phyloP scores from a whole-genome alignment of 768 basidiomycete genomes.

The Kondoa subrosea region DNA sequence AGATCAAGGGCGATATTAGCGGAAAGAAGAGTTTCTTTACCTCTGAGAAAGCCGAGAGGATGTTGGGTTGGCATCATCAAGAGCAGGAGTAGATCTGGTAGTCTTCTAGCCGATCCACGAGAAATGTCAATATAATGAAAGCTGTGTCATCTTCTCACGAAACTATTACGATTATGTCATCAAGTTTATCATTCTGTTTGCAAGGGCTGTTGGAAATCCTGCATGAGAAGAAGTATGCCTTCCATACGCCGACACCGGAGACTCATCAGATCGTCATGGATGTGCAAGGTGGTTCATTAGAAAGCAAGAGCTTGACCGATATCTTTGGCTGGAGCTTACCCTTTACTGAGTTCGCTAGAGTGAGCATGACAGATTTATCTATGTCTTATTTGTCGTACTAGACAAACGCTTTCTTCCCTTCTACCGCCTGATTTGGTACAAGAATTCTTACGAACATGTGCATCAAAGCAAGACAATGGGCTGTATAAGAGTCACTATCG shows the following conservation, averaged over 20 bases:
- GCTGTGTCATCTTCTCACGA: not conserved
- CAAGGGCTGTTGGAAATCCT: not conserved
- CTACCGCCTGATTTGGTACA: not conserved
- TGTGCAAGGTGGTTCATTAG: not conserved
- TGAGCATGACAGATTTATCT: not conserved
- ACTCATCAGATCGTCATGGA: not conserved
- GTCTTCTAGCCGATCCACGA: no score
- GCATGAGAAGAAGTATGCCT: not conserved
- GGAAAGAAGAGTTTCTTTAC: not conserved
- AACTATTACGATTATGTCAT: not conserved
- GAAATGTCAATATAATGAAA: not conserved
- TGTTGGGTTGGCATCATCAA: not conserved
- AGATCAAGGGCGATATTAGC: not conserved
- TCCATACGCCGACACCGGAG: not conserved
- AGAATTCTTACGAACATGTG: not conserved
- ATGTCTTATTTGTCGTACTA: no score
- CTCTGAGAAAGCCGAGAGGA: not conserved
- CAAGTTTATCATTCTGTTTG: not conserved
- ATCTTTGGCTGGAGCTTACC: not conserved
- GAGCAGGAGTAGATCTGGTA: not conserved
- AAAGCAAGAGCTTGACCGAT: not conserved
- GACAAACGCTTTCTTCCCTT: not conserved
- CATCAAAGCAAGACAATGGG: not conserved
- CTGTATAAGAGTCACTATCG: not conserved
- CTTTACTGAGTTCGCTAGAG: not conserved